Conservation (phyloP, 1,284 basidiomycete genomes). For the Chondrostereum purpureum region DNA sequence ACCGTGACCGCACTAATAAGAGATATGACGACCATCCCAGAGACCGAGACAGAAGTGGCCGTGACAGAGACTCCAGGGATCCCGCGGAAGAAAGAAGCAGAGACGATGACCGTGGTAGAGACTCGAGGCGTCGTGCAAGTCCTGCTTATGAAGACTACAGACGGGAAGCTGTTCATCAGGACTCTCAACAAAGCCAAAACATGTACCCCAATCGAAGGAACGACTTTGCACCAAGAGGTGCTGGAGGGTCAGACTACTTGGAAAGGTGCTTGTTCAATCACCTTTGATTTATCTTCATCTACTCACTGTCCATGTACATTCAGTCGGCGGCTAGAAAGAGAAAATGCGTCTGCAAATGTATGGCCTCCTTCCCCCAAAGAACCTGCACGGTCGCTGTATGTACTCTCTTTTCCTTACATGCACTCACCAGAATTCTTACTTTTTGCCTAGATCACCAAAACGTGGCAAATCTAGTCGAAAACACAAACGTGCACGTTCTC, state of each 20-base stretch:
- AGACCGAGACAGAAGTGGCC: slow-evolving; percentile 9
- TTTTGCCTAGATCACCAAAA: slow-evolving; percentile 44
- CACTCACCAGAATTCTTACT: slow-evolving; percentile 6
- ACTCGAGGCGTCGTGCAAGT: slow-evolving; percentile 26
- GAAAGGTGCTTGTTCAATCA: slow-evolving; percentile 44
- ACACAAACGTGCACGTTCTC: slow-evolving; percentile 50
- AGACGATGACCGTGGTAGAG: slow-evolving; percentile 15
- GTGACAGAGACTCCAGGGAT: slow-evolving; percentile 16
- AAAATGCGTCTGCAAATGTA: slow-evolving; percentile 55
- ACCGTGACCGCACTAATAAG: not conserved
- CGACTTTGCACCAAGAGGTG: slow-evolving; percentile 18
- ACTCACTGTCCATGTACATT: slow-evolving; percentile 6
- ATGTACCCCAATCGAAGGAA: slow-evolving; percentile 38
- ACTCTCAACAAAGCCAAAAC: slow-evolving; percentile 33
- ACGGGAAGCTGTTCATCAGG: slow-evolving; percentile 33
- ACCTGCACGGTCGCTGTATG: slow-evolving; percentile 53
- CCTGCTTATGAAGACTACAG: slow-evolving; percentile 43
- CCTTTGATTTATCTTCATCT: slow-evolving; percentile 3
- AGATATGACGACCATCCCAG: slow-evolving; percentile 3
- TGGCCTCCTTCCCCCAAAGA: slow-evolving; percentile 86
- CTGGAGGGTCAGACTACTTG: slow-evolving; percentile 42
- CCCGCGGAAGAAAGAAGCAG: slow-evolving; percentile 13
- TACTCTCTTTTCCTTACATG: slow-evolving; percentile 11
- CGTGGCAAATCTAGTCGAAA: slow-evolving; percentile 53
- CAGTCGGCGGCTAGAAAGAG: slow-evolving; percentile 75